Evolutionary conservation across 768 basidiomycete genomes (phyloP).

Genomic region (Mycena amicta): DNA sequence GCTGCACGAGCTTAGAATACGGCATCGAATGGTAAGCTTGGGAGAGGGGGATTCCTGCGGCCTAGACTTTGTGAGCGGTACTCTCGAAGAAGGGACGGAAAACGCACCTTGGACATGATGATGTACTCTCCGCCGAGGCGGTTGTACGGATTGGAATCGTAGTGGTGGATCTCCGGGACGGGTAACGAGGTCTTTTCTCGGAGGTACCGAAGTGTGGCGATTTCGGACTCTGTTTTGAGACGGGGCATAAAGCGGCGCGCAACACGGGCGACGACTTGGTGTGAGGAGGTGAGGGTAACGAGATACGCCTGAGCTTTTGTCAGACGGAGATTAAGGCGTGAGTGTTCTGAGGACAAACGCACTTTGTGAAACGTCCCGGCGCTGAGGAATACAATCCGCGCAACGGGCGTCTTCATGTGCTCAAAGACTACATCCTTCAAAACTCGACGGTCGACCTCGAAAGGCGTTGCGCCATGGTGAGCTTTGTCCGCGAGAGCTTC

Average conservation of each 20-base stretch:
- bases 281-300: slow-evolving; percentile 61
- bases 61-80: slow-evolving; percentile 48
- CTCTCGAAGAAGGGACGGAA: slow-evolving; percentile 4
- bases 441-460: slow-evolving; percentile 74
- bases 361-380: slow-evolving; percentile 91
- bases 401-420: slow-evolving; percentile 66
- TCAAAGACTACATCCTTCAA: slow-evolving; percentile 79
- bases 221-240: slow-evolving; percentile 85
- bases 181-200: slow-evolving; percentile 71
- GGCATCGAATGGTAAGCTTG: slow-evolving; percentile 72
- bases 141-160: slow-evolving; percentile 84
- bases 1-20: slow-evolving; percentile 60
- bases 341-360: slow-evolving; percentile 10
- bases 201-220: slow-evolving; percentile 82
- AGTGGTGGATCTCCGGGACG: slow-evolving; percentile 74
- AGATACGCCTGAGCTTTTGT: slow-evolving; percentile 64
- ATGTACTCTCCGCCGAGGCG: slow-evolving; percentile 85
- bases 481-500: slow-evolving; percentile 68
- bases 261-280: slow-evolving; percentile 74
- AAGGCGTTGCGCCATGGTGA: slow-evolving; percentile 63
- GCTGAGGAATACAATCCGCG: slow-evolving; percentile 71
- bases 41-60: slow-evolving; percentile 70
- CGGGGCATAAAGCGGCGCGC: slow-evolving; percentile 86
- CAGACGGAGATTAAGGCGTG: slow-evolving; percentile 5
- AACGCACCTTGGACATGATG: slow-evolving; percentile 79